phyloP scores from a whole-genome alignment of 306 rosid species.

The Pachyrhizus erosus region DNA sequence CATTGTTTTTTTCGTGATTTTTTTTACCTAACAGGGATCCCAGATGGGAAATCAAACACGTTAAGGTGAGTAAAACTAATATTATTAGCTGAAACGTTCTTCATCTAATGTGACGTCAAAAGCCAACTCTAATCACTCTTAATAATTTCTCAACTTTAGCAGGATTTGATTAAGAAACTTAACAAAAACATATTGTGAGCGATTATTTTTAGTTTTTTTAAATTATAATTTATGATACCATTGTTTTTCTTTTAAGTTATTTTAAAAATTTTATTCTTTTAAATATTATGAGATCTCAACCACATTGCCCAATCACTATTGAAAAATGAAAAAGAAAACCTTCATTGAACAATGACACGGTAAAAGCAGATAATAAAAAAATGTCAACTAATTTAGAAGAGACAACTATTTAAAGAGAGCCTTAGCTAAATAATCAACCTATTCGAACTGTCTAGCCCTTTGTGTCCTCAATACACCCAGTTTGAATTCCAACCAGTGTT shows the following conservation, averaged over 20 bases:
- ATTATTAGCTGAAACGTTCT: too few species aligned
- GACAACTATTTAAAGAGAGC: neutral
- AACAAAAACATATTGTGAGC: neutral
- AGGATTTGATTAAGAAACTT: neutral
- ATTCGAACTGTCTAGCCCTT: conserved; percentile 57
- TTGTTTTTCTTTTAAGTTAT: neutral
- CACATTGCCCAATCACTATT: neutral
- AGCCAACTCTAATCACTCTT: neutral
- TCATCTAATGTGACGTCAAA: neutral
- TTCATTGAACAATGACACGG: neutral
- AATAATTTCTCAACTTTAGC: neutral
- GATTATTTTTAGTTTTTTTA: neutral
- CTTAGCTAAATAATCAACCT: conserved; percentile 13
- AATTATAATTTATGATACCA: neutral
- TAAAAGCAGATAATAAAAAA: neutral
- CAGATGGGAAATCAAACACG: too few species aligned
- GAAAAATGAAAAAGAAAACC: neutral
- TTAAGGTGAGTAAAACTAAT: too few species aligned
- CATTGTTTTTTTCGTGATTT: too few species aligned
- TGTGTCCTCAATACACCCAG: conserved; percentile 56
- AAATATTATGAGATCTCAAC: neutral
- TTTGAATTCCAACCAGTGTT: conserved; percentile 59
- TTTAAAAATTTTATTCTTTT: neutral
- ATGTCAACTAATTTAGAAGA: neutral
- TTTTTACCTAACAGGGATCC: too few species aligned